A percentile compares a stretch with the other conserved stretches of the same genome.
phyloP scores from a whole-genome alignment of 345 rosid genomes.

The Eutrema japonicum region DNA sequence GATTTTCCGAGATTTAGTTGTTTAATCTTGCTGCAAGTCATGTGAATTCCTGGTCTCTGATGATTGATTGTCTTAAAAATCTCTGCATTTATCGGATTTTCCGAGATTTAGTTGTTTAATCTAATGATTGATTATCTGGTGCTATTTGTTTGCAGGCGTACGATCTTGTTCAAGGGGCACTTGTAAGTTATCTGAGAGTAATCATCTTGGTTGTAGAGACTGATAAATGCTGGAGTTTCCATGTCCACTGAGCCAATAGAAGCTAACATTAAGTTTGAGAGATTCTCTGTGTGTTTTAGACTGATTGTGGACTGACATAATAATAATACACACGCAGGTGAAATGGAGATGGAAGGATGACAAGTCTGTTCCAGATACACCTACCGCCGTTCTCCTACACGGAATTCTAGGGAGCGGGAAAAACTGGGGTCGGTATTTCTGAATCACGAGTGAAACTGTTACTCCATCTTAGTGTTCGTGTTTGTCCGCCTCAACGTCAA shows the following conservation, averaged over 20 bases:
- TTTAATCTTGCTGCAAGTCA: not conserved
- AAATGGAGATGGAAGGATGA: constrained; percentile 72
- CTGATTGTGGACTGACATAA: not conserved
- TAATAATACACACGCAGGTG: constrained; percentile 52
- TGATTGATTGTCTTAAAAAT: not conserved
- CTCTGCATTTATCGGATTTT: no score
- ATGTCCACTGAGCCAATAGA: not conserved
- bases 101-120: no score
- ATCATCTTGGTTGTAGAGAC: not conserved
- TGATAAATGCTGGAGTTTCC: not conserved
- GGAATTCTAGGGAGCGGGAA: constrained; percentile 91
- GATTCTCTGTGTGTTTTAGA: constrained; percentile 1
- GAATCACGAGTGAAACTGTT: constrained; percentile 5
- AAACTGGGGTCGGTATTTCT: constrained; percentile 76
- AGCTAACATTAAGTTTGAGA: not conserved
- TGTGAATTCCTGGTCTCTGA: not conserved
- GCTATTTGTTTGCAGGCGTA: constrained; percentile 64
- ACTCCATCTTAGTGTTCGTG: no score
- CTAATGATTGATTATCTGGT: not conserved
- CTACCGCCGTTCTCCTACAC: constrained; percentile 91
- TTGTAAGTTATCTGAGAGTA: constrained; percentile 54
- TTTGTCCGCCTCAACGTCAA: no score
- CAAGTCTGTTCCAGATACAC: constrained; percentile 79
- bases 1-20: not conserved
- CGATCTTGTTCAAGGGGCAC: constrained; percentile 89